Percentiles rank a stretch among this genome's conserved stretches.
These are phyloP conservation scores for Conringia planisiliqua DNA, from an alignment of 345 rosid genomes.

Conservation along the genomic window DNA sequence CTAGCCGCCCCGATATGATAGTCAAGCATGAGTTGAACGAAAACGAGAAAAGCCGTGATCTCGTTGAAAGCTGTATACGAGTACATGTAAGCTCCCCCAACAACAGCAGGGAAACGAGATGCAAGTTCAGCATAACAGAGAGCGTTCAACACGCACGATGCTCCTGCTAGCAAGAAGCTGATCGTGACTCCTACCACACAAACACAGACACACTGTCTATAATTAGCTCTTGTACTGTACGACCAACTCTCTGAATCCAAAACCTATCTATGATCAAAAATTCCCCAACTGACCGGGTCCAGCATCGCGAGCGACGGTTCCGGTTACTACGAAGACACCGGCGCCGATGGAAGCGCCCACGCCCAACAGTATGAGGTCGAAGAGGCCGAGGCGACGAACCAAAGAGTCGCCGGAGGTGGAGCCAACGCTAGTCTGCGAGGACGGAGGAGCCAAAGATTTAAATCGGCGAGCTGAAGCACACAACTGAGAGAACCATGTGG, in stretches of 20 bases:
- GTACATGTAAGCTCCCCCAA: conserved; percentile 93
- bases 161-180: conserved; percentile 86
- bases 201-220: not conserved
- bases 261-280: not conserved
- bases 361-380: conserved; percentile 81
- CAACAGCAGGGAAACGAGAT: conserved; percentile 88
- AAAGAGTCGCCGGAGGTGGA: conserved; percentile 48
- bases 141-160: conserved; percentile 84
- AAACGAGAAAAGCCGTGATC: conserved; percentile 87
- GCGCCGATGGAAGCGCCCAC: conserved; percentile 96
- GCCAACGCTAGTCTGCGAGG: conserved; percentile 31
- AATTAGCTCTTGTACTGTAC: not conserved
- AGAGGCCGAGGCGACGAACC: conserved; percentile 74
- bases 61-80: conserved; percentile 87
- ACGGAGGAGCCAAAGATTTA: conserved; percentile 43
- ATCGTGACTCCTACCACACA: conserved; percentile 73
- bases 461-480: conserved; percentile 69
- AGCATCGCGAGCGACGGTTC: conserved; percentile 91
- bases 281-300: conserved; percentile 69
- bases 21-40: conserved; percentile 86
- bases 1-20: conserved; percentile 98
- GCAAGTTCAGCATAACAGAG: conserved; percentile 94
- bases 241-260: not conserved
- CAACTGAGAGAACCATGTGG: conserved; percentile 55
- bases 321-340: conserved; percentile 93